Percentiles rank a stretch among this genome's conserved stretches.
phyloP scores from a whole-genome alignment of 2,329 filamentous ascomycete species.

The Ophiostoma sp. region DNA sequence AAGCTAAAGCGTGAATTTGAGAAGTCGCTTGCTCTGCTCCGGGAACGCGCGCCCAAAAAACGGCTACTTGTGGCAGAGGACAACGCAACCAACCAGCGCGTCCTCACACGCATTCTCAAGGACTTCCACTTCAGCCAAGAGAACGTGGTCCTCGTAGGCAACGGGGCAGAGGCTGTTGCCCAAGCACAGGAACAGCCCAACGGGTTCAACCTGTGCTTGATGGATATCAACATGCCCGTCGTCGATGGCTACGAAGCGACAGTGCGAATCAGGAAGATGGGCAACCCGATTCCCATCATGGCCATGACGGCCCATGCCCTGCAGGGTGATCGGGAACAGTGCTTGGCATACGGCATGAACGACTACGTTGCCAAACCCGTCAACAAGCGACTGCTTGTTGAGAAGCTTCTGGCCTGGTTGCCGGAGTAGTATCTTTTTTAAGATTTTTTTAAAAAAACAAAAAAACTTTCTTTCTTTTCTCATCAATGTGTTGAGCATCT shows the following conservation, averaged over 20 bases:
- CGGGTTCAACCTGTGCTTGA: conserved; percentile 46
- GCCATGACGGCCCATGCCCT: conserved; percentile 53
- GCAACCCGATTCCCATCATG: conserved; percentile 34
- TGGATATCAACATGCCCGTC: conserved; percentile 57
- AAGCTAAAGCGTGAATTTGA: conserved; percentile 8
- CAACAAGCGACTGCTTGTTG: conserved; percentile 27
- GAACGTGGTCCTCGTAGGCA: conserved; percentile 38
- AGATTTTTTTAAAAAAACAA: neutral
- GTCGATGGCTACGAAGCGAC: conserved; percentile 52
- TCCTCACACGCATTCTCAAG: conserved; percentile 36
- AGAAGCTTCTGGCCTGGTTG: conserved; percentile 23
- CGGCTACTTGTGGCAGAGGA: conserved; percentile 40
- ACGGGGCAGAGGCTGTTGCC: conserved; percentile 40
- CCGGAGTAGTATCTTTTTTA: conserved; percentile 7
- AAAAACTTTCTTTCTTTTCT: neutral
- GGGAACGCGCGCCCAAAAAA: conserved; percentile 37
- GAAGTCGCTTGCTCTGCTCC: conserved; percentile 27
- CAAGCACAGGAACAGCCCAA: conserved; percentile 39
- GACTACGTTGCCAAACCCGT: conserved; percentile 44
- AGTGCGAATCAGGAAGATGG: conserved; percentile 41
- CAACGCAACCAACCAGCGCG: conserved; percentile 41
- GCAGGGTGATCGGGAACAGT: conserved; percentile 49
- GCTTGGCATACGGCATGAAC: conserved; percentile 50
- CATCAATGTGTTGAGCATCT: neutral
- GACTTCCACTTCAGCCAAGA: conserved; percentile 36